A percentile compares a stretch with the other conserved stretches of the same genome.
These are phyloP conservation scores for Flaveria floridana DNA, from an alignment of 140 eudicot species.

Conservation along the genomic window DNA sequence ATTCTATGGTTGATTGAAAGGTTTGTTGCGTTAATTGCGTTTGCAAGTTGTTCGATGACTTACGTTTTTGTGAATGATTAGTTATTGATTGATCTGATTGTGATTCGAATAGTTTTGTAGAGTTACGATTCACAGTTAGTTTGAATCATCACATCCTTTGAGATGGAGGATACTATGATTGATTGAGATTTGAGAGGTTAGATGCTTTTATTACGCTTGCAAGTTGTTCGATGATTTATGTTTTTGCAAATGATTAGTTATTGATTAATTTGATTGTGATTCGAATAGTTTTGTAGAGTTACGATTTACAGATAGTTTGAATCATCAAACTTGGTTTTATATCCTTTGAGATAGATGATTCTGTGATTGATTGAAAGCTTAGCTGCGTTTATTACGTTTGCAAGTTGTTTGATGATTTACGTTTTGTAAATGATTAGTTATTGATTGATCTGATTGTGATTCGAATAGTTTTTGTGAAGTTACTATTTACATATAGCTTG, in stretches of 20 bases:
- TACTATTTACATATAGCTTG: not conserved
- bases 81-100: too few relatives aligned
- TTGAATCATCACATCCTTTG: conserved; percentile 7
- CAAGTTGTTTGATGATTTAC: conserved; percentile 1
- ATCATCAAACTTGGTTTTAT: not conserved
- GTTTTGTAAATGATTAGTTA: too few relatives aligned
- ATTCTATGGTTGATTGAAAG: not conserved
- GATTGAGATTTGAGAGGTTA: not conserved
- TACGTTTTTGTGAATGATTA: not conserved
- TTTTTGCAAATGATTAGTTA: too few relatives aligned
- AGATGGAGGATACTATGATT: not conserved
- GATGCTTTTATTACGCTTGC: not conserved
- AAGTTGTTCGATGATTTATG: not conserved
- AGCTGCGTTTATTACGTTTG: too few relatives aligned
- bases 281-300: not conserved
- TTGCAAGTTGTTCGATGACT: not conserved
- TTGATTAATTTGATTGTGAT: too few relatives aligned
- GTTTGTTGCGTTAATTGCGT: too few relatives aligned
- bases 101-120: not conserved
- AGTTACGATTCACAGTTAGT: not conserved
- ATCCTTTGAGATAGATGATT: not conserved
- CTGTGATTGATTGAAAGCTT: not conserved
- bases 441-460: too few relatives aligned
- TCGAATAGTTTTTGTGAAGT: not conserved
- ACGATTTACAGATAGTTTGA: not conserved